Percentiles rank a stretch among this genome's conserved stretches.
Conservation (phyloP, 1,284 basidiomycete genomes). For the Cystobasidium pallidum region DNA sequence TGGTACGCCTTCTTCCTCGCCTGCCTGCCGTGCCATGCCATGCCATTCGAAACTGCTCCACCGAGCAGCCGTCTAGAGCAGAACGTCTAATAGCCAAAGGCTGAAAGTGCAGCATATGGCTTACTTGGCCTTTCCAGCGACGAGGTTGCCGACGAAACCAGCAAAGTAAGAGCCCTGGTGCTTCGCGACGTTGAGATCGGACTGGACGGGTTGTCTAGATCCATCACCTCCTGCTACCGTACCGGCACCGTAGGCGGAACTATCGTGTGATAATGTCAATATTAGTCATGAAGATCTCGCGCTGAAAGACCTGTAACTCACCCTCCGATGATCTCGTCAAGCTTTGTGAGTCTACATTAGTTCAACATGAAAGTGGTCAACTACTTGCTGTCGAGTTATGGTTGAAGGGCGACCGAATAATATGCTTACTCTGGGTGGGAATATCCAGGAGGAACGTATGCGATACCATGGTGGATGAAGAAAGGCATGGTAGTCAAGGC, state of each 20-base stretch:
- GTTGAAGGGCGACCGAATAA: background rate
- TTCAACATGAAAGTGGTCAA: background rate
- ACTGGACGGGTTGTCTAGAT: slow-evolving; percentile 64
- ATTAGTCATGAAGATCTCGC: no score
- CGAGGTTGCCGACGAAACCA: slow-evolving; percentile 40
- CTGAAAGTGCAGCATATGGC: background rate
- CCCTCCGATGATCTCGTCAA: slow-evolving; percentile 31
- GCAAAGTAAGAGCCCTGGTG: slow-evolving; percentile 56
- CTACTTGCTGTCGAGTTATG: background rate
- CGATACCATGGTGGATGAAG: slow-evolving; percentile 70
- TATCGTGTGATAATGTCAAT: background rate
- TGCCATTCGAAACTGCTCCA: background rate
- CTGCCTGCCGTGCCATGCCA: background rate
- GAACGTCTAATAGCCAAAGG: background rate
- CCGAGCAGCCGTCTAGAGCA: background rate
- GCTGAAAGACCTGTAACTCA: background rate
- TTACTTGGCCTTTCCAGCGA: slow-evolving; percentile 43
- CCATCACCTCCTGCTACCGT: slow-evolving; percentile 69
- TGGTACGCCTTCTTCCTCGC: no score
- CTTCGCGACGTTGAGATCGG: slow-evolving; percentile 68
- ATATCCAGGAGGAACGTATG: slow-evolving; percentile 73
- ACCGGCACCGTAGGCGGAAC: slow-evolving; percentile 61
- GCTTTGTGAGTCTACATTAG: slow-evolving; percentile 11
- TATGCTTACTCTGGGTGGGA: slow-evolving; percentile 54
- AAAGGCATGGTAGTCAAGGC: slow-evolving; percentile 41